Evolutionary conservation across 2,329 filamentous ascomycete genomes (phyloP).

Genomic region (Sporothrix dimorphospora): DNA sequence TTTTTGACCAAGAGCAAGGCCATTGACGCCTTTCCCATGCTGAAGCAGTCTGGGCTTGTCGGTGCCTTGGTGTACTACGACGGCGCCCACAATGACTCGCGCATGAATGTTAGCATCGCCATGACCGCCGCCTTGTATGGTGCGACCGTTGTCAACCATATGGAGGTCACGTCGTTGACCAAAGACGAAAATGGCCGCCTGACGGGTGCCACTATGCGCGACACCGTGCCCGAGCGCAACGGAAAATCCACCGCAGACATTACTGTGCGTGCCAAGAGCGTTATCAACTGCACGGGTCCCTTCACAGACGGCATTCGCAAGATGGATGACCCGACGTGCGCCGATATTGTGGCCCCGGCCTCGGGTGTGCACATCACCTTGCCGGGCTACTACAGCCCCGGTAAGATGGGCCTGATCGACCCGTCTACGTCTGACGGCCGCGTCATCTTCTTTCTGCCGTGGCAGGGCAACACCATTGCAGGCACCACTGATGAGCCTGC

Average conservation of each 20-base stretch:
- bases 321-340: conserved; percentile 72
- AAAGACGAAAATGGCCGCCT: conserved; percentile 73
- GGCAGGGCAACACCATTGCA: conserved; percentile 84
- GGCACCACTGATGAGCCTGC: conserved; percentile 80
- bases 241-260: conserved; percentile 60
- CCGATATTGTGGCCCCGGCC: conserved; percentile 77
- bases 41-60: conserved; percentile 72
- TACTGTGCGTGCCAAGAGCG: conserved; percentile 73
- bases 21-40: conserved; percentile 75
- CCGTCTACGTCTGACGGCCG: conserved; percentile 81
- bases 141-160: conserved; percentile 77
- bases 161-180: conserved; percentile 74
- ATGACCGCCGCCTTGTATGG: conserved; percentile 81
- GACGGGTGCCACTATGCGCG: conserved; percentile 68
- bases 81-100: conserved; percentile 82
- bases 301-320: conserved; percentile 80
- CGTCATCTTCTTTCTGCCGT: conserved; percentile 84
- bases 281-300: conserved; percentile 83
- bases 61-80: conserved; percentile 85
- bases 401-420: conserved; percentile 81
- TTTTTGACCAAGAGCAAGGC: conserved; percentile 78
- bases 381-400: conserved; percentile 77
- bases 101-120: conserved; percentile 83
- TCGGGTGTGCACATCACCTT: conserved; percentile 81
- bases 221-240: conserved; percentile 57